These are phyloP conservation scores for Trichoderma hamatum DNA, from an alignment of 2,329 filamentous ascomycete species.

Conservation along the genomic window DNA sequence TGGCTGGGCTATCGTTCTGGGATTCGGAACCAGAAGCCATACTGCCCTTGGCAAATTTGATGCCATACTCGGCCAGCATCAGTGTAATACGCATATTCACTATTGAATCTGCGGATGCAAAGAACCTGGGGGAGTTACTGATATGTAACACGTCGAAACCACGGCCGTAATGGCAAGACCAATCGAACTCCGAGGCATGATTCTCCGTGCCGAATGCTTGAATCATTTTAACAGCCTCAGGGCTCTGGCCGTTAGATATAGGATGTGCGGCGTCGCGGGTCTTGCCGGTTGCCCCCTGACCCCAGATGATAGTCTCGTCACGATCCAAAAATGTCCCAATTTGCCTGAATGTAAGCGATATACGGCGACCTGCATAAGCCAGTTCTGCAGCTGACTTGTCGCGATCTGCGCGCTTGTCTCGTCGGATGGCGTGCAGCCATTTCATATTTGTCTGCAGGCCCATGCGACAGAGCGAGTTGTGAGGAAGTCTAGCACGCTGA, in stretches of 20 bases:
- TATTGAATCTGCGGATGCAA: slow-evolving; percentile 50
- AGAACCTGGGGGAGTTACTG: slow-evolving; percentile 54
- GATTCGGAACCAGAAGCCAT: slow-evolving; percentile 31
- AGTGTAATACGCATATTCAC: slow-evolving; percentile 55
- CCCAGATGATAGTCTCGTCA: slow-evolving; percentile 76
- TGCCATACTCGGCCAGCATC: slow-evolving; percentile 53
- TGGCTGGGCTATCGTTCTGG: not conserved
- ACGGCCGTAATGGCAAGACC: slow-evolving; percentile 72
- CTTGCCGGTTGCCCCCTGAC: slow-evolving; percentile 82
- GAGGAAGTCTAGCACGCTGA: slow-evolving; percentile 74
- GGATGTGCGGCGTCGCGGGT: slow-evolving; percentile 58
- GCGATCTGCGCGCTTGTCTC: slow-evolving; percentile 72
- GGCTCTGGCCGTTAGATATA: slow-evolving; percentile 70
- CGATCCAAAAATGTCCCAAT: slow-evolving; percentile 83
- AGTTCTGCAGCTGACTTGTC: slow-evolving; percentile 73
- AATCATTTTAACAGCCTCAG: slow-evolving; percentile 70
- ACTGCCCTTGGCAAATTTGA: slow-evolving; percentile 52
- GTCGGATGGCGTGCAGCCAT: slow-evolving; percentile 91
- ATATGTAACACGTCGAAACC: slow-evolving; percentile 86
- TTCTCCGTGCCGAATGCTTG: slow-evolving; percentile 86
- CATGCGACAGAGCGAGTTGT: slow-evolving; percentile 86
- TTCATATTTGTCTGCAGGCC: slow-evolving; percentile 78
- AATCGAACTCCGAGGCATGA: slow-evolving; percentile 69
- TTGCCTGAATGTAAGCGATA: slow-evolving; percentile 86
- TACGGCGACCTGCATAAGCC: slow-evolving; percentile 74